A percentile compares a stretch with the other conserved stretches of the same genome.
Conservation (phyloP, 2,329 filamentous ascomycete species). For the Ceratocystis colombiana region DNA sequence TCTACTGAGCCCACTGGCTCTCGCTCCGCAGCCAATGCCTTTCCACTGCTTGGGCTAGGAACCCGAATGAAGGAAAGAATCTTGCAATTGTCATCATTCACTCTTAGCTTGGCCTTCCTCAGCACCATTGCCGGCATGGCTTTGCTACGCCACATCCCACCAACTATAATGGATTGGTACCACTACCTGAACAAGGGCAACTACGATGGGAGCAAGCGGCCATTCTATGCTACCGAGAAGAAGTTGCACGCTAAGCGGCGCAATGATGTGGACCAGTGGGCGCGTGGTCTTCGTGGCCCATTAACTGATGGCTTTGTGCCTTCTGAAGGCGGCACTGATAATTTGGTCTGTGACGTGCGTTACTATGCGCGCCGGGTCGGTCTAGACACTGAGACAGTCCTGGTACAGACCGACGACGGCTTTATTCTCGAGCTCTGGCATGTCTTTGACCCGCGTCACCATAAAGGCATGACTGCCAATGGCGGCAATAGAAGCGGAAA, state of each 20-base stretch:
- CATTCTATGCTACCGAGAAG: constrained; percentile 64
- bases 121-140: constrained; percentile 65
- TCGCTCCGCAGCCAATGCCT: neutral
- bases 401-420: constrained; percentile 86
- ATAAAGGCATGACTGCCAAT: constrained; percentile 39
- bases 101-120: constrained; percentile 70
- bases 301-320: constrained; percentile 49
- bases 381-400: constrained; percentile 69
- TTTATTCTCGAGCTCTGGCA: constrained; percentile 87
- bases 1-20: neutral
- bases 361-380: constrained; percentile 86
- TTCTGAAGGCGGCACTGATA: constrained; percentile 71
- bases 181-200: constrained; percentile 46
- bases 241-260: constrained; percentile 47
- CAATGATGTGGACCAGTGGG: constrained; percentile 54
- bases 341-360: constrained; percentile 63
- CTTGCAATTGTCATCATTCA: constrained; percentile 59
- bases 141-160: constrained; percentile 55
- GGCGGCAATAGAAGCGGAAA: neutral
- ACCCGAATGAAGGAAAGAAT: constrained; percentile 51
- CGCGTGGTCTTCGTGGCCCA: neutral
- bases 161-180: constrained; percentile 41
- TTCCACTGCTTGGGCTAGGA: neutral
- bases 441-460: constrained; percentile 64
- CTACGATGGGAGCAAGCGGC: constrained; percentile 50